Evolutionary conservation across 441 rosid genomes (phyloP), one percentile per base, ranked within the genome.

Genomic region (Brassica balearica): DNA sequence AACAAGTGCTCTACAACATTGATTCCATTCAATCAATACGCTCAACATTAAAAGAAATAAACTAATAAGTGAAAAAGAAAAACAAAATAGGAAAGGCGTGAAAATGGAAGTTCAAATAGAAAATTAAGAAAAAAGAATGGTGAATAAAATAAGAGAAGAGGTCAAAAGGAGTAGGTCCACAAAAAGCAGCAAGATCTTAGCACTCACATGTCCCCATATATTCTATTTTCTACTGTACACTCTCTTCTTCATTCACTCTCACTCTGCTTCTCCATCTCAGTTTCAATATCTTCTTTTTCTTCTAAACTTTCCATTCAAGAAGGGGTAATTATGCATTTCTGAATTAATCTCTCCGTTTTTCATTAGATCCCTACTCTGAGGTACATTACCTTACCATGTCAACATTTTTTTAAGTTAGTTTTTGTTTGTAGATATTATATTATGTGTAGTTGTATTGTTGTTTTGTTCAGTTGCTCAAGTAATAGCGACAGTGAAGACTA

Each of bases 221-320:
- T 79, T 74, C 82, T 79, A 79, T 79, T 79, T 73, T 73, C 62
- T 69, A 79, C 75, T 79, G 82, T 79, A 79, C 82, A 79, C 82
- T 79, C 78, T 79, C 77, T 63, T 68, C 77, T 72, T 66, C 77
- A 23, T 38, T 77, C 46, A 71, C 68, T 65, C 65, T 34, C 70
- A 68, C 78, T 73, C 82, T 43, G 51, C 51, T 43, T 43, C 14
- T 3, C 51, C 51, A 43, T 43, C 51, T 74, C 78, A 55, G 10
- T 74, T 73, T 79, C 65, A 73, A 9, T 46, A 22, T 34, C 77
- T 59, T 71, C 48, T 11, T 34, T 43, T 65, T 72, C 72, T 77
- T 77, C 55, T 72, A 19, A 43, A 46, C 77, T 78, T 67, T 65
- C 14, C 53, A 65, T 71, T 66, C 17, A 36, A 51, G 17, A 36